Percentiles rank a stretch among this genome's conserved stretches.
These are phyloP conservation scores for Telopea speciosissima DNA, from an alignment of 177 flowering plant species.

Conservation along the genomic window DNA sequence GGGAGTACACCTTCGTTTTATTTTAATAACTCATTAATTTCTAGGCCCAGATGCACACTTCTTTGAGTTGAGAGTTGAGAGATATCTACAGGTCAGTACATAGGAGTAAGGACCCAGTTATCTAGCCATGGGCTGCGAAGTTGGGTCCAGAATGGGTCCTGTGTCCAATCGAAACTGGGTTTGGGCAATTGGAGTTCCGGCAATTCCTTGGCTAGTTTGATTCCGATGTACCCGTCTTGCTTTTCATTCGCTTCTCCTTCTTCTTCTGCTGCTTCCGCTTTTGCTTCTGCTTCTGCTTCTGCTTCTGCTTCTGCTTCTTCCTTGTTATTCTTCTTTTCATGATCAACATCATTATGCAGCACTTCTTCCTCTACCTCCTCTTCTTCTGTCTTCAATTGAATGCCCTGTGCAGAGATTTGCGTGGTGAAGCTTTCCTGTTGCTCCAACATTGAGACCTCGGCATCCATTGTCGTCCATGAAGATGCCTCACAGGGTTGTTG, in stretches of 20 bases:
- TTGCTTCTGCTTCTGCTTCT: not conserved
- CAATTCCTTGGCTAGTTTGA: not conserved
- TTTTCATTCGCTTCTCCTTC: slow-evolving; percentile 10
- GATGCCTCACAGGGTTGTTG: slow-evolving; percentile 3
- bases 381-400: slow-evolving; percentile 21
- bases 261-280: not conserved
- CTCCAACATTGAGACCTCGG: slow-evolving; percentile 17
- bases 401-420: not conserved
- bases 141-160: slow-evolving; percentile 41
- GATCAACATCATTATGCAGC: no score
- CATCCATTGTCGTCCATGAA: slow-evolving; percentile 25
- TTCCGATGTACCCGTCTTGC: slow-evolving; percentile 4
- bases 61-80: not conserved
- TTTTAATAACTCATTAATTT: no score
- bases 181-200: slow-evolving; percentile 38
- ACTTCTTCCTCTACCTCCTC: not conserved
- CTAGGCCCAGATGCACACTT: not conserved
- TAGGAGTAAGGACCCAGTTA: slow-evolving; percentile 29
- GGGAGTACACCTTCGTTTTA: no score
- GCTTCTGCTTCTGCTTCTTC: slow-evolving; percentile 10
- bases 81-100: slow-evolving; percentile 22
- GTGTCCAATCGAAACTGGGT: slow-evolving; percentile 45
- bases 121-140: slow-evolving; percentile 55
- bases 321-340: not conserved
- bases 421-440: slow-evolving; percentile 12